Evolutionary conservation across 352 stramenopile genomes (phyloP).

Genomic region (Globisporangium yorkense): DNA sequence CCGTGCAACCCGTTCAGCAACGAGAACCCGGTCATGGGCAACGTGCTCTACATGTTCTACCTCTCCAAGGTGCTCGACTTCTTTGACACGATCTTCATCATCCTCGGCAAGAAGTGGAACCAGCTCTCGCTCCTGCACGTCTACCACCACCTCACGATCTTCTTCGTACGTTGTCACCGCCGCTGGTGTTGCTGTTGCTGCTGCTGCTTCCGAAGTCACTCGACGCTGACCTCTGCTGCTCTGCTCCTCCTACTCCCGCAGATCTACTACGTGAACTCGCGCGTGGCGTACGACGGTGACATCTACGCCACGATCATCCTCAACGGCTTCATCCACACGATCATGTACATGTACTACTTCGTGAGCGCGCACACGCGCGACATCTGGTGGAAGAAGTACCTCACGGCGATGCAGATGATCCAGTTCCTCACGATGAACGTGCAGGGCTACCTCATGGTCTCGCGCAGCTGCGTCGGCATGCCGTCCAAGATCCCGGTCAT

Average conservation of each 20-base stretch:
- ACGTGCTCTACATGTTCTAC: slow-evolving; percentile 98
- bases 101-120: slow-evolving; percentile 97
- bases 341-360: slow-evolving; percentile 99
- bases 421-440: slow-evolving; percentile 91
- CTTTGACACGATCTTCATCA: slow-evolving; percentile 96
- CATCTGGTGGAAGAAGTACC: slow-evolving; percentile 97
- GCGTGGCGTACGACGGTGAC: slow-evolving; percentile 94
- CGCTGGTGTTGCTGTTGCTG: not conserved
- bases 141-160: slow-evolving; percentile 98
- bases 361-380: slow-evolving; percentile 95
- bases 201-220: too few species aligned
- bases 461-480: slow-evolving; percentile 86
- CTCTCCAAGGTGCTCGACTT: slow-evolving; percentile 95
- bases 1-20: slow-evolving; percentile 91
- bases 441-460: slow-evolving; percentile 68
- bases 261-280: slow-evolving; percentile 96
- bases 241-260: slow-evolving; percentile 6
- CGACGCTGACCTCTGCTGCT: too few species aligned
- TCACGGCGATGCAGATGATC: slow-evolving; percentile 94
- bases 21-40: slow-evolving; percentile 89
- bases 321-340: slow-evolving; percentile 97
- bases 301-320: slow-evolving; percentile 96
- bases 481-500: slow-evolving; percentile 73
- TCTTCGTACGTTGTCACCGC: slow-evolving; percentile 47
- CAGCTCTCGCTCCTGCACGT: slow-evolving; percentile 97